Conservation (phyloP, 2,329 filamentous ascomycete genomes). For the Trichocomaceae sp. region DNA sequence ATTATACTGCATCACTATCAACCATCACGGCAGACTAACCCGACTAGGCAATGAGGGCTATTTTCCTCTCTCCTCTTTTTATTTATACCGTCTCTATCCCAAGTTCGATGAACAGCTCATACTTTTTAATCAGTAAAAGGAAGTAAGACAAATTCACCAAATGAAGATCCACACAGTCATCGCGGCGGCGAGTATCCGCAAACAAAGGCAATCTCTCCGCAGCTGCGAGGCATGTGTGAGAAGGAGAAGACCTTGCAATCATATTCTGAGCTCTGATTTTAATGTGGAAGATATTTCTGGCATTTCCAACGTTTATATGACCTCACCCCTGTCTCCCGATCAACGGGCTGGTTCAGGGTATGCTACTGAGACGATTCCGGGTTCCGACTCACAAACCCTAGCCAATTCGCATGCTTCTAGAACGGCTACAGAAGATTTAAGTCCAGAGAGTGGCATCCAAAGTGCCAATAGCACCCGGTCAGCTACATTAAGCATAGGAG, state of each 20-base stretch:
- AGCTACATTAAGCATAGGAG: constrained; percentile 17
- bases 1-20: neutral
- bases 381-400: neutral
- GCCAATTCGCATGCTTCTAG: neutral
- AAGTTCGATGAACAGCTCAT: neutral
- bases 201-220: neutral
- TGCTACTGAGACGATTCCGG: neutral
- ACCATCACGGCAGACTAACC: neutral
- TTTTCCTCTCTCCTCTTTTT: neutral
- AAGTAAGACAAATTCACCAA: neutral
- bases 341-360: neutral
- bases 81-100: neutral
- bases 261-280: neutral
- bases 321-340: neutral
- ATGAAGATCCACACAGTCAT: constrained; percentile 3
- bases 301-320: neutral
- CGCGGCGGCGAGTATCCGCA: neutral
- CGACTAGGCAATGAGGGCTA: neutral
- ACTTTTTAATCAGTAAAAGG: neutral
- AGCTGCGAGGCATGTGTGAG: constrained; percentile 1
- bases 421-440: constrained; percentile 50
- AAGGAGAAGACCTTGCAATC: constrained; percentile 2
- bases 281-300: neutral
- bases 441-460: constrained; percentile 55
- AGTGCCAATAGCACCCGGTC: constrained; percentile 45